Percentiles rank a stretch among this genome's conserved stretches.
phyloP scores from a whole-genome alignment of 768 basidiomycete species.

The Pilatotrama ljubarskyi region DNA sequence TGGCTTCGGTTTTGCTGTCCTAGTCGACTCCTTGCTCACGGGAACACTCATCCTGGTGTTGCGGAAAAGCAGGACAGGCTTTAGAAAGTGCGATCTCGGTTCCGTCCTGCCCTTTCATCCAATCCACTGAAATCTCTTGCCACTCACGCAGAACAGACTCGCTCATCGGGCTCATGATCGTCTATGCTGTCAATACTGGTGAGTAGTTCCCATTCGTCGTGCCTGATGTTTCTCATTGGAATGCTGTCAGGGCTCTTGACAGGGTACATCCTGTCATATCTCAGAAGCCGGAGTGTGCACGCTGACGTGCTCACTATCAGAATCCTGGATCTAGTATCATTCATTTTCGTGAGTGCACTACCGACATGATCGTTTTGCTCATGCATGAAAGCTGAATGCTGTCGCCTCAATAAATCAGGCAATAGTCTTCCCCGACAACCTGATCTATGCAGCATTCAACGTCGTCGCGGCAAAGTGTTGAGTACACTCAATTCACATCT shows the following conservation, averaged over 20 bases:
- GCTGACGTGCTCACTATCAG: neutral
- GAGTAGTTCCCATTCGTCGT: neutral
- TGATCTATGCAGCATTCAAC: neutral
- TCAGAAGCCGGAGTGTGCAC: neutral
- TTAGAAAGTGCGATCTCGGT: neutral
- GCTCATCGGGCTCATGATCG: neutral
- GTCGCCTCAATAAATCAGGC: neutral
- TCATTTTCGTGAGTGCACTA: neutral
- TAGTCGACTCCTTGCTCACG: neutral
- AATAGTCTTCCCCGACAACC: neutral
- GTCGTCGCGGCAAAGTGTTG: neutral
- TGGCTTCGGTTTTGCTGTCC: neutral
- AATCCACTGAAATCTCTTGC: neutral
- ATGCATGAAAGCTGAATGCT: neutral
- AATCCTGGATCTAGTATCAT: neutral
- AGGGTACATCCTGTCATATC: neutral
- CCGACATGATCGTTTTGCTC: neutral
- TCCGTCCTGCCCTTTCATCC: too few species aligned
- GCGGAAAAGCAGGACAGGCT: neutral
- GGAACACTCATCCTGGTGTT: neutral
- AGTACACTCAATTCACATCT: neutral
- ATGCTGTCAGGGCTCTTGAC: neutral
- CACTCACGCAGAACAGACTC: neutral
- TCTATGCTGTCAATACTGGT: conserved; percentile 3
- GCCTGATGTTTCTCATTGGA: neutral